Evolutionary conservation across 106 monocot species (phyloP).

Genomic region (Dendrobium nobile): DNA sequence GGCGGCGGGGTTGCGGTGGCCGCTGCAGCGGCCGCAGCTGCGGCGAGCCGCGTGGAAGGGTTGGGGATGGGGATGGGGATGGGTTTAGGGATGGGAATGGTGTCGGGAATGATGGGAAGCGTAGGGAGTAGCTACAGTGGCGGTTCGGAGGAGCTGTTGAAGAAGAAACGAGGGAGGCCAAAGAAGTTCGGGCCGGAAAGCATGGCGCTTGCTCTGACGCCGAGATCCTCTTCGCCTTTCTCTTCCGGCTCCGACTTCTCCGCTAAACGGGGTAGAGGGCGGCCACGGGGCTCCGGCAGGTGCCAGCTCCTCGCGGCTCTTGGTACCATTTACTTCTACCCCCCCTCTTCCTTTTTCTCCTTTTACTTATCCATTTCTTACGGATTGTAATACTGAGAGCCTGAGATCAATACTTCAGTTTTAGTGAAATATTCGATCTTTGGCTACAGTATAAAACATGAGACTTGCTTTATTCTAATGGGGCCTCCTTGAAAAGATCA

Average conservation of each 20-base stretch:
- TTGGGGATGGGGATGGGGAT: constrained; percentile 7
- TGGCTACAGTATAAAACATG: background rate
- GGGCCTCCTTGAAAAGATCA: background rate
- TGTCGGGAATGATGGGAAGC: background rate
- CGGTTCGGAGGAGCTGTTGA: constrained; percentile 5
- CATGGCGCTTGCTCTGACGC: constrained; percentile 29
- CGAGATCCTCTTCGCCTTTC: constrained; percentile 5
- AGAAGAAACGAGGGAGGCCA: constrained; percentile 22
- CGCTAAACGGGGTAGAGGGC: constrained; percentile 51
- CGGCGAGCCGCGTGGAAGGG: background rate
- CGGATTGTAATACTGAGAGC: no score
- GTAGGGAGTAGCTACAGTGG: constrained; percentile 9
- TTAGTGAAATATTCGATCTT: no score
- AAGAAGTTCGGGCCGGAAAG: constrained; percentile 23
- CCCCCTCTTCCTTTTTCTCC: background rate
- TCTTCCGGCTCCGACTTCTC: constrained; percentile 8
- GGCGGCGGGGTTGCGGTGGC: background rate
- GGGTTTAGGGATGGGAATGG: constrained; percentile 6
- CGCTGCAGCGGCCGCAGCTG: background rate
- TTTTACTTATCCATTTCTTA: background rate
- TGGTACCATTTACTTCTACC: constrained; percentile 20
- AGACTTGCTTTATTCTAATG: background rate
- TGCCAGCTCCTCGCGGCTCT: constrained; percentile 66
- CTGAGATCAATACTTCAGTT: no score
- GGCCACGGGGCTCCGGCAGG: constrained; percentile 67